phyloP scores from a whole-genome alignment of 139 green algal genomes.

The Tetraselmis striata region DNA sequence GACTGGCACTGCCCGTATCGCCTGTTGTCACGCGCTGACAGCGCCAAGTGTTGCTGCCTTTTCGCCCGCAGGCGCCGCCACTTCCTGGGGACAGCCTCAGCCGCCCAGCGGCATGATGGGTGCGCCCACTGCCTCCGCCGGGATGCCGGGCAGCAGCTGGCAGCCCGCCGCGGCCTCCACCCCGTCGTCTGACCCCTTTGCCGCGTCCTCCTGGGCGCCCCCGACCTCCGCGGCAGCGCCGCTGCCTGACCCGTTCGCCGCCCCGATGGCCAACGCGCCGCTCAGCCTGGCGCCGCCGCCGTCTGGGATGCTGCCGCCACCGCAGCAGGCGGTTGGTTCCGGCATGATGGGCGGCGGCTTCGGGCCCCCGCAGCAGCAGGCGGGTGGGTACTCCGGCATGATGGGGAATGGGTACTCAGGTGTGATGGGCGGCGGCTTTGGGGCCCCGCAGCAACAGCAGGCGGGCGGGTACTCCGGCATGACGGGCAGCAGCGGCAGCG shows the following conservation, averaged over 20 bases:
- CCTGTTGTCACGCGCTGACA: too few relatives aligned
- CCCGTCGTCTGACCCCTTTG: background rate
- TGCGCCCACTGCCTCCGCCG: too few relatives aligned
- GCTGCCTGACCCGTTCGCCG: background rate
- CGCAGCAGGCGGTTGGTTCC: too few relatives aligned
- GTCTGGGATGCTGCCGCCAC: background rate
- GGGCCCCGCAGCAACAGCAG: too few relatives aligned
- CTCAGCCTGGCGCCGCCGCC: background rate
- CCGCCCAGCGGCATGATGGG: too few relatives aligned
- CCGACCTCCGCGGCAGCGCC: background rate
- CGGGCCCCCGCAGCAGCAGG: background rate
- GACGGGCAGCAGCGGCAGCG: background rate
- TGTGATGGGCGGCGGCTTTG: background rate
- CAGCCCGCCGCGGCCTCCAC: too few relatives aligned
- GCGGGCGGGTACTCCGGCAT: background rate
- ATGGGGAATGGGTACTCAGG: background rate
- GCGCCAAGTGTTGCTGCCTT: too few relatives aligned
- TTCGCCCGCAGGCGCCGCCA: too few relatives aligned
- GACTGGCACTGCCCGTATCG: too few relatives aligned
- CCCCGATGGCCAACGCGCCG: background rate
- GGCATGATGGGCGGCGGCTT: too few relatives aligned
- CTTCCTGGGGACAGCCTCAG: too few relatives aligned
- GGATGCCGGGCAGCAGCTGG: too few relatives aligned
- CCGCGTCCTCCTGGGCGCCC: background rate
- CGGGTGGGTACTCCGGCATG: background rate